Percentiles rank a stretch among this genome's conserved stretches.
phyloP scores from a whole-genome alignment of 495 filamentous ascomycete genomes.

The Penicillium flavigenum region DNA sequence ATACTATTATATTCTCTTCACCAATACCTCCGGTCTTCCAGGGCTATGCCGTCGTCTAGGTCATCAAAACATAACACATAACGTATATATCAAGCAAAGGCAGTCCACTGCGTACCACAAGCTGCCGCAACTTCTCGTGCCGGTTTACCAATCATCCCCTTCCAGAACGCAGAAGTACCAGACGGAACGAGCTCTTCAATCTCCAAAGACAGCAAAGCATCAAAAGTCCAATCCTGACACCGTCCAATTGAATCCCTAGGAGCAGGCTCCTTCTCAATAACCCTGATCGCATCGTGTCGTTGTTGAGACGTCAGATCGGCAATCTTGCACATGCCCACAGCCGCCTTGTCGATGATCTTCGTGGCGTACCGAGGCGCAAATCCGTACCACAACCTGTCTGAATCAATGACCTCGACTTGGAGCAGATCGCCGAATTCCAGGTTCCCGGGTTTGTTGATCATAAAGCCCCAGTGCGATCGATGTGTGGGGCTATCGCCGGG shows the following conservation, averaged over 20 bases:
- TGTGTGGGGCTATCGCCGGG: slow-evolving; percentile 21
- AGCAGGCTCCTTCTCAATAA: slow-evolving; percentile 20
- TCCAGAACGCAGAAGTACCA: slow-evolving; percentile 29
- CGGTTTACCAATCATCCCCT: slow-evolving; percentile 21
- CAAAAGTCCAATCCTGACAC: slow-evolving; percentile 32
- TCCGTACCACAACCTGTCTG: slow-evolving; percentile 16
- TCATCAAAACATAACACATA: background rate
- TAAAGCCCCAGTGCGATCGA: slow-evolving; percentile 30
- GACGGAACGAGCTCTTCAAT: slow-evolving; percentile 25
- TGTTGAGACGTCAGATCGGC: slow-evolving; percentile 13
- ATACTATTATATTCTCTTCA: slow-evolving; percentile 3
- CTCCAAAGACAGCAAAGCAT: slow-evolving; percentile 26
- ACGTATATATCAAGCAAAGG: background rate
- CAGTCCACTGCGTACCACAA: slow-evolving; percentile 19
- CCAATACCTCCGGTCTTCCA: too few relatives aligned
- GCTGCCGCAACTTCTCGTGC: slow-evolving; percentile 18
- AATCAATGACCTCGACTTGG: slow-evolving; percentile 25
- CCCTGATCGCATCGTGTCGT: slow-evolving; percentile 18
- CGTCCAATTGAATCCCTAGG: slow-evolving; percentile 19
- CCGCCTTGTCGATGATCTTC: slow-evolving; percentile 12
- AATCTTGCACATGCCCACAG: slow-evolving; percentile 18
- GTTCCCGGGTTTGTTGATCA: slow-evolving; percentile 23
- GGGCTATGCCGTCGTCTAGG: background rate
- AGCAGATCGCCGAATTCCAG: slow-evolving; percentile 23
- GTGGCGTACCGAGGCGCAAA: slow-evolving; percentile 15